A percentile compares a stretch with the other conserved stretches of the same genome.
These are phyloP conservation scores for Inga laurina DNA, from an alignment of 306 rosid genomes.

Conservation along the genomic window DNA sequence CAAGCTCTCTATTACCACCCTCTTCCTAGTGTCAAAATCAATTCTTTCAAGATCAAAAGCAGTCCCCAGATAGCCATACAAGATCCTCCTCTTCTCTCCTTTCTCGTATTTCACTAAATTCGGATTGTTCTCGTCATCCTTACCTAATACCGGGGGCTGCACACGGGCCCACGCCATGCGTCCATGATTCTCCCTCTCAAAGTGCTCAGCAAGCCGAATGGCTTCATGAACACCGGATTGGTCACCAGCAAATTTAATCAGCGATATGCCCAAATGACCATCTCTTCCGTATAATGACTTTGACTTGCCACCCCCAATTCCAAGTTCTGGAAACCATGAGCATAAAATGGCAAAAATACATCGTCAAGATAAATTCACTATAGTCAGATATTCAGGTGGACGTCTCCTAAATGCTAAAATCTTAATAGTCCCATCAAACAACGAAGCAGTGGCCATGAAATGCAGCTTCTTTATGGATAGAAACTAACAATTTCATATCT, in stretches of 20 bases:
- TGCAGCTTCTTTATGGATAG: conserved; percentile 18
- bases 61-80: conserved; percentile 90
- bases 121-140: conserved; percentile 82
- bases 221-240: conserved; percentile 87
- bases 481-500: conserved; percentile 22
- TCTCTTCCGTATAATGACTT: conserved; percentile 94
- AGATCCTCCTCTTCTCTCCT: conserved; percentile 74
- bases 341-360: conserved; percentile 35
- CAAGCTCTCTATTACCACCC: conserved; percentile 68
- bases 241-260: conserved; percentile 80
- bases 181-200: conserved; percentile 78
- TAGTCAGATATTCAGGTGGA: conserved; percentile 28
- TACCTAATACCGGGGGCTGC: conserved; percentile 62
- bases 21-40: conserved; percentile 93
- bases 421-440: background rate
- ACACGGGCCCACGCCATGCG: conserved; percentile 73
- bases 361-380: conserved; percentile 31
- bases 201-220: conserved; percentile 70
- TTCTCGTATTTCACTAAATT: conserved; percentile 68
- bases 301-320: conserved; percentile 87
- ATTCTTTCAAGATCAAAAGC: conserved; percentile 86
- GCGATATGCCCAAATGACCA: conserved; percentile 87
- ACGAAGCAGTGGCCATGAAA: conserved; percentile 12
- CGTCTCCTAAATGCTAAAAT: conserved; percentile 10
- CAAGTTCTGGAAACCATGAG: conserved; percentile 79